These are phyloP conservation scores for Lophiotrema nucula DNA, from an alignment of 495 filamentous ascomycete genomes.

Conservation along the genomic window DNA sequence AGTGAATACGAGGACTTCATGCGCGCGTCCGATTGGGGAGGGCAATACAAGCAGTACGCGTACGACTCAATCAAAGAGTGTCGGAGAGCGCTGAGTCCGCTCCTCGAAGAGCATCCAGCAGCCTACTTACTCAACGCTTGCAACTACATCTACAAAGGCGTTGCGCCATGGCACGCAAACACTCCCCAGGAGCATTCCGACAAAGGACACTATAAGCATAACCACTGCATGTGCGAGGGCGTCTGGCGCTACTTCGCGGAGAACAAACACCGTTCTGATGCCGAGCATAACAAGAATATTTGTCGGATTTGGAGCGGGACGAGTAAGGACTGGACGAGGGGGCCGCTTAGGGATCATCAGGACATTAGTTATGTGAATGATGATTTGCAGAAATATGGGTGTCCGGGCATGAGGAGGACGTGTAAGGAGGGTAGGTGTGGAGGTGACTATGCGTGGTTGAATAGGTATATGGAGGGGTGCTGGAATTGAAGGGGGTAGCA, in stretches of 20 bases:
- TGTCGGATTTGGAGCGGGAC: background rate
- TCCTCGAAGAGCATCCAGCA: background rate
- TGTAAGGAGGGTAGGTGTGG: too few species aligned
- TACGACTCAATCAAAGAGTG: background rate
- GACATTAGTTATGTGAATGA: background rate
- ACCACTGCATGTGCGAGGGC: background rate
- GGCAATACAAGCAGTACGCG: background rate
- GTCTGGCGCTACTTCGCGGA: background rate
- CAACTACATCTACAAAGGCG: background rate
- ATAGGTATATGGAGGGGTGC: too few species aligned
- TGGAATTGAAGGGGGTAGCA: too few species aligned
- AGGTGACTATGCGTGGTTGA: too few species aligned
- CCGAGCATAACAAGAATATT: background rate
- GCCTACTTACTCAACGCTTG: background rate
- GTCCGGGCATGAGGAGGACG: too few species aligned
- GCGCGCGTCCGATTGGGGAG: background rate
- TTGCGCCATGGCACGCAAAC: background rate
- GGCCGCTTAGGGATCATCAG: background rate
- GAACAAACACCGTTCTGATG: background rate
- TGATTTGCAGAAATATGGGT: too few species aligned
- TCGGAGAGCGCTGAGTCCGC: background rate
- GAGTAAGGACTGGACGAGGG: background rate
- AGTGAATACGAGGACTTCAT: background rate
- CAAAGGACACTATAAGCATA: background rate
- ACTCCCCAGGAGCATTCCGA: background rate